A percentile compares a stretch with the other conserved stretches of the same genome.
These are phyloP conservation scores for Draba incana DNA, from an alignment of 345 rosid genomes.

Conservation along the genomic window DNA sequence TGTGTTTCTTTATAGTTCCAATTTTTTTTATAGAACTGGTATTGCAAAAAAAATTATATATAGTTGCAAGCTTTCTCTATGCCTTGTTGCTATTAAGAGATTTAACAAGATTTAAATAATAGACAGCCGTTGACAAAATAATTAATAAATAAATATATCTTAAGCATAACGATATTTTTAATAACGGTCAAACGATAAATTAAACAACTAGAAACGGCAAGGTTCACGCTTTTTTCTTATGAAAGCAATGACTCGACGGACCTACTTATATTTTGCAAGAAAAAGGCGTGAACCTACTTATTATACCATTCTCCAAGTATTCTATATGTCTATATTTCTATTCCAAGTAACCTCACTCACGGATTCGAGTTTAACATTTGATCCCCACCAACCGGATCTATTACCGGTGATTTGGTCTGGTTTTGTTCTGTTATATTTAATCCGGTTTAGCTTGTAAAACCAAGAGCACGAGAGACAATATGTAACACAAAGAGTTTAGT, in stretches of 20 bases:
- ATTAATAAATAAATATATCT: not conserved
- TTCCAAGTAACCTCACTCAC: not conserved
- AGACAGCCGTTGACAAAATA: slow-evolving; percentile 15
- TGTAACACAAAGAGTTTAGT: no score
- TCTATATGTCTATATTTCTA: not conserved
- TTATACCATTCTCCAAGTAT: slow-evolving; percentile 8
- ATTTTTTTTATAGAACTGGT: not conserved
- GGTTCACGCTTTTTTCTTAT: slow-evolving; percentile 24
- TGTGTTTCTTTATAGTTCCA: no score
- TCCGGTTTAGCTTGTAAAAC: no score
- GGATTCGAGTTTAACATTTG: not conserved
- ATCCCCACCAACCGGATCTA: not conserved
- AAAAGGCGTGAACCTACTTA: no score
- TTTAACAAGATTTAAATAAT: not conserved
- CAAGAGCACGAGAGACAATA: no score
- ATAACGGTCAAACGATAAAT: slow-evolving; percentile 17
- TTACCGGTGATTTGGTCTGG: no score
- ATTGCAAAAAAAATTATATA: no score
- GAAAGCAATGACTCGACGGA: slow-evolving; percentile 7
- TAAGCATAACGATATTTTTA: not conserved
- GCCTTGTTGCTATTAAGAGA: not conserved
- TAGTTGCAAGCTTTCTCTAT: not conserved
- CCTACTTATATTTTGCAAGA: no score
- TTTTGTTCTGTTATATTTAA: no score
- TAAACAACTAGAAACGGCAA: slow-evolving; percentile 5